A percentile compares a stretch with the other conserved stretches of the same genome.
phyloP scores from a whole-genome alignment of 257 asterid genomes.

The Solanum pennellii region DNA sequence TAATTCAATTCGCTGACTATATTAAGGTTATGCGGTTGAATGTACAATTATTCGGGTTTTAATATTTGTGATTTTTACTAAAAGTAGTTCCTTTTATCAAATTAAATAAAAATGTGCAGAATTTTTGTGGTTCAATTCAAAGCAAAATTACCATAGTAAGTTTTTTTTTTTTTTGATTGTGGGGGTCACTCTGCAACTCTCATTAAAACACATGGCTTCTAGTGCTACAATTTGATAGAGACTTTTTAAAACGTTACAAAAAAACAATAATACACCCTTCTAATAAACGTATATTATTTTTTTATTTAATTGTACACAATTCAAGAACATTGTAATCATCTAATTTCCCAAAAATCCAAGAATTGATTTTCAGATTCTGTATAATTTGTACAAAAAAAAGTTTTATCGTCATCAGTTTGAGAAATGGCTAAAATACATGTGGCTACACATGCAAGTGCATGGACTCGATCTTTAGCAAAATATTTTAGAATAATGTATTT shows the following conservation, averaged over 20 bases:
- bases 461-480: background rate
- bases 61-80: background rate
- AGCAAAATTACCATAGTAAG: conserved; percentile 9
- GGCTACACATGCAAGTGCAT: conserved; percentile 15
- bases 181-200: conserved; percentile 18
- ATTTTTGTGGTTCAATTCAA: conserved; percentile 19
- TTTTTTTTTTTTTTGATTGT: conserved; percentile 5
- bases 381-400: background rate
- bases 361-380: background rate
- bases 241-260: conserved; percentile 2
- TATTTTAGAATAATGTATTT: background rate
- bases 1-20: too few relatives aligned
- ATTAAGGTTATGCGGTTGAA: background rate
- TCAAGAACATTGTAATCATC: background rate
- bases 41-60: background rate
- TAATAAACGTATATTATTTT: background rate
- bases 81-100: background rate
- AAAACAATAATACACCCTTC: background rate
- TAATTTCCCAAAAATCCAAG: background rate
- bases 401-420: background rate
- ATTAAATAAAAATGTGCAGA: background rate
- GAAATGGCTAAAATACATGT: background rate
- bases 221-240: conserved; percentile 34
- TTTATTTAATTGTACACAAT: background rate
- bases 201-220: conserved; percentile 35